A percentile compares a stretch with the other conserved stretches of the same genome.
Conservation (phyloP, 352 stramenopile genomes). For the Globisporangium paroecandrum region DNA sequence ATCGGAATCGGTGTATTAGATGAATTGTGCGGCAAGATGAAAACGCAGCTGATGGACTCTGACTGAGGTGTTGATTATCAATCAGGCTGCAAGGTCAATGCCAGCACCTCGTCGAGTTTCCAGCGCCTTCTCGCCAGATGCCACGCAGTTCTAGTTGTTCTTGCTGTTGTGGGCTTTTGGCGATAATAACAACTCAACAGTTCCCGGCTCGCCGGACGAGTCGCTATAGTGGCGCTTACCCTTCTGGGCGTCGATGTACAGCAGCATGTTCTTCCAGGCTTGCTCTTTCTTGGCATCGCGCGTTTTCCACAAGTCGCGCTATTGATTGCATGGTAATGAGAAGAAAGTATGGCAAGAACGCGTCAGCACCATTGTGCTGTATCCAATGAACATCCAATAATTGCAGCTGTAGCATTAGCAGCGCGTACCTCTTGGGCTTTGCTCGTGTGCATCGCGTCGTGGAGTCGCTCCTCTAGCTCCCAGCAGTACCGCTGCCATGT, state of each 20-base stretch:
- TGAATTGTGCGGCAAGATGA: not conserved
- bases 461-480: constrained; percentile 65
- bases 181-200: not conserved
- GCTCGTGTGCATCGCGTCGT: constrained; percentile 50
- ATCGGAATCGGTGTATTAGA: constrained; percentile 18
- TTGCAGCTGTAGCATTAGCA: not conserved
- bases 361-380: not conserved
- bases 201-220: not conserved
- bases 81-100: not conserved
- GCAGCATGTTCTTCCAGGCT: constrained; percentile 60
- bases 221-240: constrained; percentile 55
- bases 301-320: constrained; percentile 56
- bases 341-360: not conserved
- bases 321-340: not conserved
- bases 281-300: constrained; percentile 71
- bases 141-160: not conserved
- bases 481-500: constrained; percentile 78
- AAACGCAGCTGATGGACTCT: not conserved
- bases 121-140: not conserved
- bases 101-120: not conserved
- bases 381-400: not conserved
- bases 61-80: not conserved
- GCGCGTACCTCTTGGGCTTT: constrained; percentile 47
- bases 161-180: not conserved
- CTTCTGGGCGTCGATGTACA: constrained; percentile 67